Conservation (phyloP, 202 grass and related monocot genomes). For the Sporobolus alterniflorus region DNA sequence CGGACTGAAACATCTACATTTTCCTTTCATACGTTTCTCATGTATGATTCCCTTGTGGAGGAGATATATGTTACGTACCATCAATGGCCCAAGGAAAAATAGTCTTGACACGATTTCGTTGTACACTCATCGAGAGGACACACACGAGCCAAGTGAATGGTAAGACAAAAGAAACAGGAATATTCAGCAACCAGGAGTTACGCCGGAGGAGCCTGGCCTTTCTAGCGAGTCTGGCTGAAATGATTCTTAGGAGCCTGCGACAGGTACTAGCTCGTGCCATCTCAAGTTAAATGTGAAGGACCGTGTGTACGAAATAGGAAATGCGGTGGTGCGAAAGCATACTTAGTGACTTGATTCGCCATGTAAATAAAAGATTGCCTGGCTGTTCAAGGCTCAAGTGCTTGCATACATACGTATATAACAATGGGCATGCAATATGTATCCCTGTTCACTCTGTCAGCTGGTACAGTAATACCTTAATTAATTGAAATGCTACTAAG, state of each 20-base stretch:
- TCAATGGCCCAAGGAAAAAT: not conserved
- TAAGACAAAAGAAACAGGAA: not conserved
- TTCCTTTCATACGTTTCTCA: not conserved
- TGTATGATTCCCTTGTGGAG: not conserved
- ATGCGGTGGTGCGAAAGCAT: constrained; percentile 10
- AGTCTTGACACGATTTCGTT: not conserved
- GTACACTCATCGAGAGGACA: not conserved
- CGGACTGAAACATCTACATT: not conserved
- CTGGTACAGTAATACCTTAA: too few species aligned
- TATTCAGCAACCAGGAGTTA: not conserved
- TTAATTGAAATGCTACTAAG: too few species aligned
- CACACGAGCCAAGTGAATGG: not conserved
- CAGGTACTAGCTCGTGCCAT: not conserved
- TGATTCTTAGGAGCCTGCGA: not conserved
- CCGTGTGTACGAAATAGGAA: not conserved
- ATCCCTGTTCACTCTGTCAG: too few species aligned
- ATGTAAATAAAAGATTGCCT: not conserved
- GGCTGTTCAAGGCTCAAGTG: not conserved
- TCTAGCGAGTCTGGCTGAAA: too few species aligned
- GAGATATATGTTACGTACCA: not conserved
- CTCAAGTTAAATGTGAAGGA: constrained; percentile 14
- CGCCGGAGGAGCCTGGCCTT: too few species aligned
- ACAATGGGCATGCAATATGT: too few species aligned
- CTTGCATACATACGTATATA: too few species aligned
- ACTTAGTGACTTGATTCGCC: not conserved